Evolutionary conservation across 2,329 filamentous ascomycete species (phyloP), one percentile per base, ranked within the genome.

Genomic region (Microsporum canis): DNA sequence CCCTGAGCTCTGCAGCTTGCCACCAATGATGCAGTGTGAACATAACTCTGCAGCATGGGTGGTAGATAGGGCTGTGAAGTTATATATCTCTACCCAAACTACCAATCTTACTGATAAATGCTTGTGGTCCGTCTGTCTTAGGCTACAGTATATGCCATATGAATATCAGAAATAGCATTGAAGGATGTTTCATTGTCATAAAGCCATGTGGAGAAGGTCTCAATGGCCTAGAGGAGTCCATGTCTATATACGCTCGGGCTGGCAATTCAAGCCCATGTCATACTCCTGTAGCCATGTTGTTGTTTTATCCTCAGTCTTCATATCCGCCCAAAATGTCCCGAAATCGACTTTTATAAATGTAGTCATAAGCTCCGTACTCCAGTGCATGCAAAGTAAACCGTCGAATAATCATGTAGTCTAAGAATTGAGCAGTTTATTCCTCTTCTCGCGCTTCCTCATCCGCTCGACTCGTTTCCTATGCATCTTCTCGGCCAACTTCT

Each of bases 401-500:
- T 23, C 10, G 17, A 55, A 34, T 17, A 36, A 29, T 33, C 1
- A 6, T 10, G 5, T 27, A 27, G 39, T 43, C 75, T 65, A 78
- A 36, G 76, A 78, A 65, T 73, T 76, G 60, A 78, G 70, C 61
- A 78, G 60, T 68, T 78, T 78, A 68, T 78, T 99, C 72, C 94
- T 85, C 86, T 97, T 97, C 80, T 99, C 94, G 75, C 90, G 88
- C 71, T 91, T 84, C 85, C 91, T 96, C 75, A 96, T 76, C 68
- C 94, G 84, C 77, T 99, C 94, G 10, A 97, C 87, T 64, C 91
- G 83, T 82, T 96, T 97, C 76, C 84, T 85, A 78, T 97, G 92
- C 94, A 99, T 97, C 79, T 94, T 97, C 78, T 91, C 89, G 23
- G 91, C 92, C 84, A 99, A 84, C 79, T 91, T 89, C 74, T 91